Percentiles rank a stretch among this genome's conserved stretches.
Evolutionary conservation across 371 early-diverging fungal genomes (phyloP).

Genomic region (Smittium mucronatum): DNA sequence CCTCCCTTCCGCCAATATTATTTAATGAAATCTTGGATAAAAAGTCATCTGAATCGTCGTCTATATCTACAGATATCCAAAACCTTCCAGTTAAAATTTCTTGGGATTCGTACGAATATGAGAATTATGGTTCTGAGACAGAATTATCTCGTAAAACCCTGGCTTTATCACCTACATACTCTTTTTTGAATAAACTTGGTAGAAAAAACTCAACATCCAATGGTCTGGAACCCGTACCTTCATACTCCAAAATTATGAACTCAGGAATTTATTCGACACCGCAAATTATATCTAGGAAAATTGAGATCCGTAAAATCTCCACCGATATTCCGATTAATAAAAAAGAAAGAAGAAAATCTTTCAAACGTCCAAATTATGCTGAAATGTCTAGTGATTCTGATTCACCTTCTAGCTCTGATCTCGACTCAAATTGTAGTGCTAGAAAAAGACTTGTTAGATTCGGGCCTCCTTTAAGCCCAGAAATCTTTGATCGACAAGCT

Average conservation of each 20-base stretch:
- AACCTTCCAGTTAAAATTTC: neutral
- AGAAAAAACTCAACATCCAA: neutral
- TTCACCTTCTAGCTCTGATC: neutral
- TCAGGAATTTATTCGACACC: neutral
- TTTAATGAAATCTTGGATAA: neutral
- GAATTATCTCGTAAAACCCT: neutral
- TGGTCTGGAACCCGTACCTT: neutral
- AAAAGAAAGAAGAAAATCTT: neutral
- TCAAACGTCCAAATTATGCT: neutral
- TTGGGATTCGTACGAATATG: constrained; percentile 3
- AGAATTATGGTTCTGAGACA: neutral
- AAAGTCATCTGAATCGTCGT: neutral
- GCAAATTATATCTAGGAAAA: neutral
- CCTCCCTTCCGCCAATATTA: neutral
- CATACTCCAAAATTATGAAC: neutral
- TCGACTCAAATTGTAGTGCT: neutral
- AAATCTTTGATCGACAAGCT: constrained; percentile 34
- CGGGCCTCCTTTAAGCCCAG: constrained; percentile 40
- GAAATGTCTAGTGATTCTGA: neutral
- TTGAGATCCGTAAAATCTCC: neutral
- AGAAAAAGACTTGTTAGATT: constrained; percentile 29
- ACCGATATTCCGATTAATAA: neutral
- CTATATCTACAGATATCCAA: neutral
- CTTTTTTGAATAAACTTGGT: neutral
- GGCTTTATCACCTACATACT: neutral